These are phyloP conservation scores for Mortierella sp. DNA, from an alignment of 371 early-diverging fungal species.

Conservation along the genomic window DNA sequence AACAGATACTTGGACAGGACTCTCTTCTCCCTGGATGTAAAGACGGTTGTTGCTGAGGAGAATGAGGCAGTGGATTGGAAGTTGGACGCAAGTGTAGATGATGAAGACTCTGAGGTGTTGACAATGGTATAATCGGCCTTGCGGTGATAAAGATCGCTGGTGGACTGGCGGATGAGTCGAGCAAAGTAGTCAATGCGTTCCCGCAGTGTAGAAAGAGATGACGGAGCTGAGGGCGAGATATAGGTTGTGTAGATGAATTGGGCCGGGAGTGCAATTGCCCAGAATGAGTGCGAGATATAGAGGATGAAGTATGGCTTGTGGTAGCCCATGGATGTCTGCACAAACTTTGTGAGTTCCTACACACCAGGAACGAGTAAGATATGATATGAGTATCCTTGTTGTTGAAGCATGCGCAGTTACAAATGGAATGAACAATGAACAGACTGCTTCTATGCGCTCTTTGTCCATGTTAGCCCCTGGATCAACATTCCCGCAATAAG, in stretches of 20 bases:
- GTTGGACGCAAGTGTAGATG: constrained; percentile 10
- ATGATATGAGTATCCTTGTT: background rate
- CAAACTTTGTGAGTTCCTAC: constrained; percentile 75
- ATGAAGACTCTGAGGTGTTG: constrained; percentile 4
- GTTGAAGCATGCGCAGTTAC: background rate
- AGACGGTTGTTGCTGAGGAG: constrained; percentile 22
- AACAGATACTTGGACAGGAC: constrained; percentile 53
- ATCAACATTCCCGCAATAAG: background rate
- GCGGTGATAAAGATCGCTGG: constrained; percentile 29
- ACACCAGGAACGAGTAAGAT: background rate
- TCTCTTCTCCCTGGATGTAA: constrained; percentile 25
- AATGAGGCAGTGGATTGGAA: constrained; percentile 15
- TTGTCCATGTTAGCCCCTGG: background rate
- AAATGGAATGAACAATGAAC: too few relatives aligned
- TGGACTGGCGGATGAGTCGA: constrained; percentile 32
- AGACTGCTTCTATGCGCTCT: background rate
- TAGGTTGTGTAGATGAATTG: constrained; percentile 62
- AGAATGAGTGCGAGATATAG: constrained; percentile 83
- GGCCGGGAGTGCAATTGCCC: constrained; percentile 75
- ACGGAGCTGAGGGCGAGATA: constrained; percentile 23
- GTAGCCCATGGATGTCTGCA: constrained; percentile 72
- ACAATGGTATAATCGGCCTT: constrained; percentile 28
- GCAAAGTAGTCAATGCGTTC: constrained; percentile 34
- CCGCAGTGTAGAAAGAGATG: constrained; percentile 19
- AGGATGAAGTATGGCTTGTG: constrained; percentile 86